Evolutionary conservation across 306 rosid genomes (phyloP), one percentile per base, ranked within the genome.

Genomic region (Lathyrus oleraceus): DNA sequence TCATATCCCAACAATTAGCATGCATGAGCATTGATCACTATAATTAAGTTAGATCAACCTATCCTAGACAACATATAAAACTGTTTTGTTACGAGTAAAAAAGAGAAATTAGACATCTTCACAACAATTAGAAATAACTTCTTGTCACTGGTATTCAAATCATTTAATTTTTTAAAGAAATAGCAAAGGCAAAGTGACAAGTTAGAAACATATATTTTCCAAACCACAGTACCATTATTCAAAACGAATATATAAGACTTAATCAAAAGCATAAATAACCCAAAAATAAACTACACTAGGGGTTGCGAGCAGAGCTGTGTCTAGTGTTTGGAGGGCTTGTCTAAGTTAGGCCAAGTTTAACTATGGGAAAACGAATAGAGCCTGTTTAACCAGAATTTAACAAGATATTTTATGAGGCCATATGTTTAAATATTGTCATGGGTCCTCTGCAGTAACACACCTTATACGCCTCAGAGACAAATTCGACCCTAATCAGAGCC

Each of bases 181-280:
- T 70, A 58, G 17, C 20, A 57, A 57, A 56, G 9, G 38, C 40
- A 28, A 76, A 65, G 44, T 49, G 66, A 39, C 61, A 48, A 30
- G 15, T 21, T 49, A 28, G 52, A 15, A 80, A 66, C 10, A 28
- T 42, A 12, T 56, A 5, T 59, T 30, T 69, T 28, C 13, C 59
- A 51, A 53, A 30, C 48, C 2, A 48, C 49, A 25, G 39, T 67
- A 21, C 10, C 12, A 60, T 30, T 8, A 52, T 53, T 8, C 10
- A 16, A 61, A 39, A 23, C 15, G 35, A 17, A 71, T 39, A 21
- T 27, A 35, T 10, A 32, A 12, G 76, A 65, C 58, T 17, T 39
- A 44, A 61, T 11, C 67, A 67, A 39, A 4, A 67, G 27, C 72
- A 67, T 14, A 21, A 48, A 72, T 19, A n/a, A 39, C 49, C 39